Percentiles rank a stretch among this genome's conserved stretches.
phyloP scores from a whole-genome alignment of 805 yeast species.

The Saturnispora hagleri region DNA sequence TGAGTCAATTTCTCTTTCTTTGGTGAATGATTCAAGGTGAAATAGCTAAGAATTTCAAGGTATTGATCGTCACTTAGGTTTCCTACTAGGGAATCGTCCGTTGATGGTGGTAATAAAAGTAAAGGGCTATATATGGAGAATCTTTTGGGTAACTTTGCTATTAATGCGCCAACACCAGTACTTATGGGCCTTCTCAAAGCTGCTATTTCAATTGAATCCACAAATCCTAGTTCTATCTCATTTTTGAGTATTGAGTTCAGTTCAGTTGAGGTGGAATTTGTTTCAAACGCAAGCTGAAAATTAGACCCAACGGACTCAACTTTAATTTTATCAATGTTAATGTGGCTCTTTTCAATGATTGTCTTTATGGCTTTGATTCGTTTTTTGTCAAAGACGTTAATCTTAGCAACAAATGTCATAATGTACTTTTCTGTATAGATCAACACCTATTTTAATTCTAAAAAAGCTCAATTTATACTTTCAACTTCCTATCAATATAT shows the following conservation, averaged over 20 bases:
- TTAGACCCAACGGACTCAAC: neutral
- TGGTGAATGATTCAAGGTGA: slow-evolving; percentile 8
- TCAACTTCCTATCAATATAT: neutral
- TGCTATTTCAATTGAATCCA: neutral
- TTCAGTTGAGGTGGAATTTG: neutral
- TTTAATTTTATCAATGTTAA: neutral
- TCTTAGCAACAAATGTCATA: neutral
- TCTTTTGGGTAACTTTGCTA: slow-evolving; percentile 35
- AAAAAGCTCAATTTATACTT: neutral
- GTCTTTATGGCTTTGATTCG: slow-evolving; percentile 5
- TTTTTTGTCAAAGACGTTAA: neutral
- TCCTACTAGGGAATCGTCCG: slow-evolving; percentile 31
- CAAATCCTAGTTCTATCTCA: neutral
- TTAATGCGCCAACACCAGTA: neutral
- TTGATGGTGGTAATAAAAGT: slow-evolving; percentile 43
- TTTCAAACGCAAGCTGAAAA: neutral
- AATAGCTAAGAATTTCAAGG: neutral
- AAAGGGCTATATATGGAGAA: slow-evolving; percentile 63
- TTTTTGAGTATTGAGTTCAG: neutral
- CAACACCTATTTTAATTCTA: neutral
- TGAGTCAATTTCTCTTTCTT: slow-evolving; percentile 31
- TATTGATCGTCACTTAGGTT: neutral
- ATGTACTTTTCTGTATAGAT: neutral
- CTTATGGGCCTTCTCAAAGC: too few relatives aligned
- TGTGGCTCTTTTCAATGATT: neutral